Evolutionary conservation across 1,139 yeast species (phyloP).

Genomic region (Groenewaldozyma sp.): DNA sequence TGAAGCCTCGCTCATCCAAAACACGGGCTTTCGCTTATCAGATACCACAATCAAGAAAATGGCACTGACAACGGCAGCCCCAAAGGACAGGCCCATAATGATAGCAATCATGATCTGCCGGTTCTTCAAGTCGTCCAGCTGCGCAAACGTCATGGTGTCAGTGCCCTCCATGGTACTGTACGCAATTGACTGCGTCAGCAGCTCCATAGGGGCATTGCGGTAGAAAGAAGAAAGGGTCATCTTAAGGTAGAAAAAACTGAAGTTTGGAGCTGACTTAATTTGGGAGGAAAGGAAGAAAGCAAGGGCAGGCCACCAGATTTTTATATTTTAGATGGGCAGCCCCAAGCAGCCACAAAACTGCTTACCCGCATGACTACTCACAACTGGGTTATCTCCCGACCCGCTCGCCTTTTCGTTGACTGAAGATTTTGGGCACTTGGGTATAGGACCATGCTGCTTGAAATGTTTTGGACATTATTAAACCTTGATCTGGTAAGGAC

Average conservation of each 20-base stretch:
- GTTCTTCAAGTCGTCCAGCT: conserved; percentile 30
- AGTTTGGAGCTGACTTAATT: too few relatives aligned
- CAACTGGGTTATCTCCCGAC: too few relatives aligned
- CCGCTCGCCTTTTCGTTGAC: too few relatives aligned
- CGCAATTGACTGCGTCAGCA: conserved; percentile 14
- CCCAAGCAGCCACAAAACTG: too few relatives aligned
- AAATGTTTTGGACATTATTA: too few relatives aligned
- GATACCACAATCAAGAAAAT: conserved; percentile 15
- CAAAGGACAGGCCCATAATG: conserved; percentile 31
- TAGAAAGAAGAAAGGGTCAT: conserved; percentile 5
- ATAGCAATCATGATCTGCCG: conserved; percentile 28
- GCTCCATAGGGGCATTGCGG: conserved; percentile 5
- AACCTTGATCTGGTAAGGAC: too few relatives aligned
- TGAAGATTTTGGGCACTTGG: too few relatives aligned
- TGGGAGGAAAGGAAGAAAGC: too few relatives aligned
- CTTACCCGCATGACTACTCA: too few relatives aligned
- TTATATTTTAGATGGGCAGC: too few relatives aligned
- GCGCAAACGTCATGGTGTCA: conserved; percentile 28
- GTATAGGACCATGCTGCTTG: too few relatives aligned
- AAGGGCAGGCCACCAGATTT: too few relatives aligned
- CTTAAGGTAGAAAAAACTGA: background rate
- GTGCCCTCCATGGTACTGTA: conserved; percentile 21
- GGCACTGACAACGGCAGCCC: conserved; percentile 28
- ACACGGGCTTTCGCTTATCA: conserved; percentile 47
- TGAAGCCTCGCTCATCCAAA: conserved; percentile 54